These are phyloP conservation scores for Didymella exigua DNA, from an alignment of 2,329 filamentous ascomycete genomes.

Conservation along the genomic window DNA sequence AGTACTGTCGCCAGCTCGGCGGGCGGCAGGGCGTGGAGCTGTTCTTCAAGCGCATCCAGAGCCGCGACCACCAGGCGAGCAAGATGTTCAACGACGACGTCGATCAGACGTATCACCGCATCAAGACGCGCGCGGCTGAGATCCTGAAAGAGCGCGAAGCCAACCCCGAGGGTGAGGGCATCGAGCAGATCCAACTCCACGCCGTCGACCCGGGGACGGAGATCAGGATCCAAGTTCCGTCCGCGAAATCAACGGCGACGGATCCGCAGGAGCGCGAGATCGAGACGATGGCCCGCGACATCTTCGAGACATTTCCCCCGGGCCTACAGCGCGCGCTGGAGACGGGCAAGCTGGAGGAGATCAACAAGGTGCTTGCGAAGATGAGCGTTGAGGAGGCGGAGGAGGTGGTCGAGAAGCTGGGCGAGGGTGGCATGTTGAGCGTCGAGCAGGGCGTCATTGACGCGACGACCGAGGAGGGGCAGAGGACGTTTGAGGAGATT, in stretches of 20 bases:
- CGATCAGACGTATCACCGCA: conserved; percentile 81
- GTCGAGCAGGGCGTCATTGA: conserved; percentile 94
- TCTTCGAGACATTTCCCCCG: conserved; percentile 84
- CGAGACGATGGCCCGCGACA: conserved; percentile 65
- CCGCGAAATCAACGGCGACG: conserved; percentile 53
- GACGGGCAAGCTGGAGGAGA: conserved; percentile 85
- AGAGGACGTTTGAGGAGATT: conserved; percentile 76
- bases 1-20: conserved; percentile 92
- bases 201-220: conserved; percentile 91
- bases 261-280: conserved; percentile 63
- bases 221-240: conserved; percentile 85
- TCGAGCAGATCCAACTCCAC: conserved; percentile 97
- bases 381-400: conserved; percentile 91
- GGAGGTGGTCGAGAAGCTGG: conserved; percentile 78
- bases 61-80: conserved; percentile 84
- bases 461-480: conserved; percentile 86
- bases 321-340: conserved; percentile 83
- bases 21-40: conserved; percentile 85
- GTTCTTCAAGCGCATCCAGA: conserved; percentile 97
- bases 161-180: conserved; percentile 63
- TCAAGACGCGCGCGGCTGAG: conserved; percentile 76
- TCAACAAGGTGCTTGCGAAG: conserved; percentile 84
- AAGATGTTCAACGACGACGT: conserved; percentile 94
- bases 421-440: conserved; percentile 86
- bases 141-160: conserved; percentile 65